These are phyloP conservation scores for Polysphondylium violaceum DNA, from an alignment of 78 protist genomes.

Conservation along the genomic window DNA sequence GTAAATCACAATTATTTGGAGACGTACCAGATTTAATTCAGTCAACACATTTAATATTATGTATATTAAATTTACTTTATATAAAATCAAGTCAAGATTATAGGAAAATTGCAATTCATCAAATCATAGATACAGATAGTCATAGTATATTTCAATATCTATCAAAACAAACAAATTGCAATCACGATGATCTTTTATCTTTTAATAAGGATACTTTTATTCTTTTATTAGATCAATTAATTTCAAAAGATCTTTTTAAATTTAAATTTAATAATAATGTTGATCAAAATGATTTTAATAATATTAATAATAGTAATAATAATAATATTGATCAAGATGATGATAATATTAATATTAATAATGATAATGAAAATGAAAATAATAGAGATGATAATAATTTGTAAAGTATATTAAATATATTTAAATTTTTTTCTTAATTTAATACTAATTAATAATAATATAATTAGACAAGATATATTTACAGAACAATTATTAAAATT, in stretches of 20 bases:
- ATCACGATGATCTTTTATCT: neutral
- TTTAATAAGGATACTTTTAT: neutral
- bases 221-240: neutral
- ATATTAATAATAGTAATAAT: slow-evolving; percentile 7
- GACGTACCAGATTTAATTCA: slow-evolving; percentile 44
- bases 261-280: neutral
- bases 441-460: neutral
- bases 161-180: neutral
- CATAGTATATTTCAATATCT: neutral
- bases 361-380: slow-evolving; percentile 5
- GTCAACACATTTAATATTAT: slow-evolving; percentile 28
- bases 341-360: no score
- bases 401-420: neutral
- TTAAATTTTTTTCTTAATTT: neutral
- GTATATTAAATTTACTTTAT: slow-evolving; percentile 40
- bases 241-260: neutral
- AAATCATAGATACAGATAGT: neutral
- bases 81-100: neutral
- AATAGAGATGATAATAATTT: neutral
- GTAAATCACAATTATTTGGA: slow-evolving; percentile 25
- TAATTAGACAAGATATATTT: neutral
- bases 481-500: neutral
- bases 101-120: neutral
- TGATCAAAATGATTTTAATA: neutral
- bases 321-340: no score